Percentiles rank a stretch among this genome's conserved stretches.
These are phyloP conservation scores for Leccinum longicurvipes DNA, from an alignment of 768 basidiomycete species.

Conservation along the genomic window DNA sequence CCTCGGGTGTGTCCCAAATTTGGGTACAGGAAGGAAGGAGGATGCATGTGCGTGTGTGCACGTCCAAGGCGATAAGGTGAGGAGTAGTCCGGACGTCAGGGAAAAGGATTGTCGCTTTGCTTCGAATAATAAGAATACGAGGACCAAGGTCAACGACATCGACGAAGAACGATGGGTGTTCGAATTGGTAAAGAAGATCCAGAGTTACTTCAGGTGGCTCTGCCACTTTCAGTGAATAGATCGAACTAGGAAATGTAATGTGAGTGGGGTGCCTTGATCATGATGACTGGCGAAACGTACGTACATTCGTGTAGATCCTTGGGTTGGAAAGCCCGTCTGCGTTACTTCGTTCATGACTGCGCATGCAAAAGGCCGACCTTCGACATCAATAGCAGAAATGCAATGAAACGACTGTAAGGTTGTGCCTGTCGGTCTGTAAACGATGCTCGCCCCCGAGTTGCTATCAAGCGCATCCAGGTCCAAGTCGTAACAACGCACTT, in stretches of 20 bases:
- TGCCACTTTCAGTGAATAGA: conserved; percentile 6
- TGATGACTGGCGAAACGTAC: background rate
- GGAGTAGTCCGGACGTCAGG: background rate
- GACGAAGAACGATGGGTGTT: background rate
- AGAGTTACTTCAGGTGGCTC: conserved; percentile 3
- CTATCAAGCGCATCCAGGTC: background rate
- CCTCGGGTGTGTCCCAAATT: background rate
- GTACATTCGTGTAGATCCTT: conserved; percentile 2
- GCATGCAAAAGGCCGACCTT: conserved; percentile 18
- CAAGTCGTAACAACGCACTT: conserved; percentile 17
- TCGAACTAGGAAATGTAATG: conserved; percentile 1
- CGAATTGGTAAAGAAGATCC: conserved; percentile 13
- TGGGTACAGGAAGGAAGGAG: background rate
- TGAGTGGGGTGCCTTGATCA: background rate
- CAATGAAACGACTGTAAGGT: conserved; percentile 4
- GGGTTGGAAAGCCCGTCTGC: background rate
- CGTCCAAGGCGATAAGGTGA: conserved; percentile 13
- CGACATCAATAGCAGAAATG: conserved; percentile 8
- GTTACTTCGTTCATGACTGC: conserved; percentile 5
- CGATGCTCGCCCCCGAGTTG: conserved; percentile 1
- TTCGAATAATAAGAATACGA: conserved; percentile 8
- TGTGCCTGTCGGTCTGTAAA: conserved; percentile 4
- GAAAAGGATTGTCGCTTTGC: background rate
- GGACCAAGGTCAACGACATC: conserved; percentile 12
- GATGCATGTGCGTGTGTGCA: conserved; percentile 9